Evolutionary conservation across 441 rosid genomes (phyloP).

Genomic region (Euphorbia celastroides): DNA sequence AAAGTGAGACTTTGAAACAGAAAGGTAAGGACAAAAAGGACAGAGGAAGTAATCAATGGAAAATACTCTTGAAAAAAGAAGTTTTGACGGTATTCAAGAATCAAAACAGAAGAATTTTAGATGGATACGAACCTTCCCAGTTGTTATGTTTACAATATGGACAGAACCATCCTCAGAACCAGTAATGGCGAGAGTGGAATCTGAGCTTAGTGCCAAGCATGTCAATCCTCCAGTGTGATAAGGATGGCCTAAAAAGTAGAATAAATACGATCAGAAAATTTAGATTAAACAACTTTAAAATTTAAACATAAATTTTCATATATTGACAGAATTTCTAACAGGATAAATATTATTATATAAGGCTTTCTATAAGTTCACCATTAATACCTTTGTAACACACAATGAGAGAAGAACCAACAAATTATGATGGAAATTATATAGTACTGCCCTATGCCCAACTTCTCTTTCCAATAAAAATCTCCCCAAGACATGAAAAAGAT

Average conservation of each 20-base stretch:
- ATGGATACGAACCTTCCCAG: conserved; percentile 54
- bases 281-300: not conserved
- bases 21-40: not conserved
- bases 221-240: conserved; percentile 77
- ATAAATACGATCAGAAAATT: conserved; percentile 1
- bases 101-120: not conserved
- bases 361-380: not conserved
- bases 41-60: no score
- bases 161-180: conserved; percentile 77
- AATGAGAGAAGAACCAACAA: not conserved
- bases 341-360: not conserved
- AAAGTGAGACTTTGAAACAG: not conserved
- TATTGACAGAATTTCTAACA: not conserved
- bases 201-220: conserved; percentile 68
- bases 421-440: not conserved
- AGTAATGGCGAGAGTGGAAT: conserved; percentile 69
- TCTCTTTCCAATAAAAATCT: not conserved
- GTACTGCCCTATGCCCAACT: not conserved
- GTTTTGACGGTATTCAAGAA: not conserved
- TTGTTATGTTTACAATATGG: conserved; percentile 67
- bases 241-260: conserved; percentile 56
- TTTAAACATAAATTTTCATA: not conserved
- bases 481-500: not conserved
- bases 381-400: not conserved
- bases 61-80: no score